These are phyloP conservation scores for Aegilops sharonensis DNA, from an alignment of 176 grass and related monocot genomes.

Conservation along the genomic window DNA sequence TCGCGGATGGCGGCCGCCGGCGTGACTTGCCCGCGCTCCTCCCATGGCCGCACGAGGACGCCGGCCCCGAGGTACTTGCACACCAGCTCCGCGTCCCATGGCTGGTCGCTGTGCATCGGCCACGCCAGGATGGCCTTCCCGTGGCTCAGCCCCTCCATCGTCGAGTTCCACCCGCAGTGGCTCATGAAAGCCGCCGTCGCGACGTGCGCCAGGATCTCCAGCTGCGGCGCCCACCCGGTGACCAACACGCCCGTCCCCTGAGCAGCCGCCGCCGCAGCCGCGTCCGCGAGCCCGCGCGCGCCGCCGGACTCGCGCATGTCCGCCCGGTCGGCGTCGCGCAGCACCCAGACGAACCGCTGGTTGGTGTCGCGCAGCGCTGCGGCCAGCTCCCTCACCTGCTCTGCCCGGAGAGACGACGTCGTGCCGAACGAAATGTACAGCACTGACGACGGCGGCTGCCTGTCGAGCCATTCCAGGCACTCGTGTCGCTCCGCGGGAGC, in stretches of 20 bases:
- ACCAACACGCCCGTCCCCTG: conserved; percentile 4
- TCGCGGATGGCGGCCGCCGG: conserved; percentile 28
- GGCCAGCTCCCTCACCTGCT: conserved; percentile 63
- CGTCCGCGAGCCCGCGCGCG: neutral
- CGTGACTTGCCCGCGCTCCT: conserved; percentile 26
- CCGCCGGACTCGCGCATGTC: conserved; percentile 11
- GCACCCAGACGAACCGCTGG: conserved; percentile 42
- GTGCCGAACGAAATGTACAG: conserved; percentile 85
- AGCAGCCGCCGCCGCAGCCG: neutral
- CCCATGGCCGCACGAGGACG: conserved; percentile 49
- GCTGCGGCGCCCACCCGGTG: conserved; percentile 63
- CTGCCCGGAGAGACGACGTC: conserved; percentile 44
- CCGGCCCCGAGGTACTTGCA: conserved; percentile 56
- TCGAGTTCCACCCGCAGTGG: conserved; percentile 90
- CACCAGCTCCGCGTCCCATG: conserved; percentile 57
- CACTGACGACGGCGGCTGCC: conserved; percentile 53
- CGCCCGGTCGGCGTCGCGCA: conserved; percentile 40
- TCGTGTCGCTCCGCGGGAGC: conserved; percentile 12
- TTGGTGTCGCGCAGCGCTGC: conserved; percentile 40
- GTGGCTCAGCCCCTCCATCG: conserved; percentile 56
- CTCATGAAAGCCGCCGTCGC: conserved; percentile 69
- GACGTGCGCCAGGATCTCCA: conserved; percentile 55
- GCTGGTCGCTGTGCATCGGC: conserved; percentile 82
- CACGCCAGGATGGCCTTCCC: conserved; percentile 61
- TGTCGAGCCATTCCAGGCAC: conserved; percentile 69